Evolutionary conservation across 2,329 filamentous ascomycete genomes (phyloP).

Genomic region (Graphilbum sp.): DNA sequence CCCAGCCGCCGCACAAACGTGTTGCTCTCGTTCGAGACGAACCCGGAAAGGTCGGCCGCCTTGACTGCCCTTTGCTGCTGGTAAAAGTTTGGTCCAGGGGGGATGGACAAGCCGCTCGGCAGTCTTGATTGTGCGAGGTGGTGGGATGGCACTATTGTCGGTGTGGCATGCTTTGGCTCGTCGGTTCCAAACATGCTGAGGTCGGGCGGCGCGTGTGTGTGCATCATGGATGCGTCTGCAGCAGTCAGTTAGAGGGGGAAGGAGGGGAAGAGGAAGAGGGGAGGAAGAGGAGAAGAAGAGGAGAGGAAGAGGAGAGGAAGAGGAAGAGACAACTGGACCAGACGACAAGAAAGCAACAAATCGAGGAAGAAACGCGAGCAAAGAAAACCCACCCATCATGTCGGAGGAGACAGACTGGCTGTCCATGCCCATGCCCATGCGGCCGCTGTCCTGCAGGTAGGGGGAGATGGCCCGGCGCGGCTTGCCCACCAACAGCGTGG

Average conservation of each 20-base stretch:
- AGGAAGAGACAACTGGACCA: too few relatives aligned
- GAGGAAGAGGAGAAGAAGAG: background rate
- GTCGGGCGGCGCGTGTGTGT: background rate
- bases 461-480: background rate
- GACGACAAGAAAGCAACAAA: too few relatives aligned
- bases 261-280: background rate
- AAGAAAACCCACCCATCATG: background rate
- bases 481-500: conserved; percentile 2
- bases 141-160: too few relatives aligned
- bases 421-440: background rate
- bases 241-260: background rate
- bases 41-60: background rate
- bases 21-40: background rate
- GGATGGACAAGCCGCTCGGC: background rate
- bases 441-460: background rate
- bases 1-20: background rate
- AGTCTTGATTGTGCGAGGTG: background rate
- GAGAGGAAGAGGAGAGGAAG: too few relatives aligned
- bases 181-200: background rate
- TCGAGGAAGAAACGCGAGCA: too few relatives aligned
- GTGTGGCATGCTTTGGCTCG: background rate
- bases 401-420: background rate
- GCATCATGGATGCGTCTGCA: background rate
- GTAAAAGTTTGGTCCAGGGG: background rate
- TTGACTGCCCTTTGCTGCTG: background rate